Conservation (phyloP, 495 filamentous ascomycete species). For the Aspergillus hancockii region DNA sequence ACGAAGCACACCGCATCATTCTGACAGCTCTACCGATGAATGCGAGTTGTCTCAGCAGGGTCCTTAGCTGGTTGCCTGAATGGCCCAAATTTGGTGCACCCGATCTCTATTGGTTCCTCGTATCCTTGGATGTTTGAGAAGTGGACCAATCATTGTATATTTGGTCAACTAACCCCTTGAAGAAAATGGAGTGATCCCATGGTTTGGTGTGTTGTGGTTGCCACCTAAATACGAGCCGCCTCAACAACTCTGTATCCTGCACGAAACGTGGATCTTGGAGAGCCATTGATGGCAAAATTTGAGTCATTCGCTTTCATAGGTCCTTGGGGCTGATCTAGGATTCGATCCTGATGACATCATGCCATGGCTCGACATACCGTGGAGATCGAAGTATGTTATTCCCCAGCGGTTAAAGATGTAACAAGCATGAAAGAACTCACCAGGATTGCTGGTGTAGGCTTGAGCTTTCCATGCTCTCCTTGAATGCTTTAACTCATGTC, state of each 20-base stretch:
- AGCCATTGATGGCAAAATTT: too few relatives aligned
- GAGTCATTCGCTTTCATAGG: not conserved
- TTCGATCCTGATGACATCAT: too few relatives aligned
- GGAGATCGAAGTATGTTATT: too few relatives aligned
- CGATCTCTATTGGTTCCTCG: too few relatives aligned
- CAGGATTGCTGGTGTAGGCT: too few relatives aligned
- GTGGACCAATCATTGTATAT: not conserved
- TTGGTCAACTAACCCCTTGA: not conserved
- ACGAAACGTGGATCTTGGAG: not conserved
- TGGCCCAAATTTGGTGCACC: not conserved
- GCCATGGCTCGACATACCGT: too few relatives aligned
- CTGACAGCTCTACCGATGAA: not conserved
- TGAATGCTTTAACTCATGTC: too few relatives aligned
- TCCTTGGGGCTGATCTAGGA: too few relatives aligned
- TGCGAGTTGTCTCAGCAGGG: not conserved
- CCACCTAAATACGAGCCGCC: not conserved
- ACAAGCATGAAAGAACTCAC: too few relatives aligned
- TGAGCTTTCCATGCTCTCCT: too few relatives aligned
- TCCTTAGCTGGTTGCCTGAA: not conserved
- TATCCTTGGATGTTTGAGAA: not conserved
- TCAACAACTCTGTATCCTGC: not conserved
- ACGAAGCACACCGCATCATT: slow-evolving; percentile 1
- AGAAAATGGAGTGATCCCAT: not conserved
- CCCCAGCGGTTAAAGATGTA: too few relatives aligned
- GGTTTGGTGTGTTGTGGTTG: not conserved